Evolutionary conservation across 1,284 basidiomycete species (phyloP).

Genomic region (Fomitopsis pinicola): DNA sequence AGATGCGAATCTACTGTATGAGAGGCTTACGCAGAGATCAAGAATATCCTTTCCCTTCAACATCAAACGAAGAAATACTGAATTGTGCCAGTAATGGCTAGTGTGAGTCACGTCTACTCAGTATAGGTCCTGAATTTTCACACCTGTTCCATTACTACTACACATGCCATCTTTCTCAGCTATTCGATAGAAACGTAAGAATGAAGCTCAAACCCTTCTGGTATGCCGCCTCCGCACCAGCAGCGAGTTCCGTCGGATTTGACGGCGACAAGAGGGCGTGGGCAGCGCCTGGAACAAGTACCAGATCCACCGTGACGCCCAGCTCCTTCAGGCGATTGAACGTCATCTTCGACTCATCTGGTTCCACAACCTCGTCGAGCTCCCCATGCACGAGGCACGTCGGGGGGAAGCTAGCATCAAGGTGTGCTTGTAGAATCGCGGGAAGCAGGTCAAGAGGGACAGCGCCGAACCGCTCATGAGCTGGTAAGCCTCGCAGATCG

Average conservation of each 20-base stretch:
- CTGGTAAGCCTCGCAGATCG: background rate
- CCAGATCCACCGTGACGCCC: background rate
- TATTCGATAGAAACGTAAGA: background rate
- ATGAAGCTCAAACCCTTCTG: background rate
- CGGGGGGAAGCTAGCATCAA: background rate
- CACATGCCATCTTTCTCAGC: background rate
- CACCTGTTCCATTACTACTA: too few species aligned
- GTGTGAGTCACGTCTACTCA: too few species aligned
- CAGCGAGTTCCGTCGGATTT: background rate
- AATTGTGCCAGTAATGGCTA: too few species aligned
- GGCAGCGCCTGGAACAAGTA: background rate
- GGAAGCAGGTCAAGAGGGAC: background rate
- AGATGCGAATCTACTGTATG: too few species aligned
- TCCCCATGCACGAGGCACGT: background rate
- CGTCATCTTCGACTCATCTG: background rate
- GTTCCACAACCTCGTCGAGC: background rate
- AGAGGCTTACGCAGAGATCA: too few species aligned
- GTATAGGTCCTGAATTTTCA: too few species aligned
- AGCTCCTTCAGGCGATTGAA: background rate
- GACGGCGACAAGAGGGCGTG: background rate
- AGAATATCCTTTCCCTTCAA: too few species aligned
- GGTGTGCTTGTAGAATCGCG: background rate
- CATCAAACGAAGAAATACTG: too few species aligned
- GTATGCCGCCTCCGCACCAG: background rate
- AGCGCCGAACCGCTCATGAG: background rate